These are phyloP conservation scores for Cladosporium austrohemisphaericum DNA, from an alignment of 2,329 filamentous ascomycete species.

Conservation along the genomic window DNA sequence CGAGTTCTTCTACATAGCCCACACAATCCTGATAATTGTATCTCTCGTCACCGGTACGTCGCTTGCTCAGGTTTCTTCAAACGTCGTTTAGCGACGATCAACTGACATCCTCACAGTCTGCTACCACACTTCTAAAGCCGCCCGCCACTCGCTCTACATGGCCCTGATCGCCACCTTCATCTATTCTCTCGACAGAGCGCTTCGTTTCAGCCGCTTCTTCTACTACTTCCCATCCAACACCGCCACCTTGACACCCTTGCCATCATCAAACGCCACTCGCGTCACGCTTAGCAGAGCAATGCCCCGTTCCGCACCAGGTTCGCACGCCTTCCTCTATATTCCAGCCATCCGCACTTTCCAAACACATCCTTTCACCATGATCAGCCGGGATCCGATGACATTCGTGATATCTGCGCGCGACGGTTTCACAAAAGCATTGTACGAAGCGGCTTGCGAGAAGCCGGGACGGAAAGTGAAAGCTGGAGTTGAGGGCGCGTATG, in stretches of 20 bases:
- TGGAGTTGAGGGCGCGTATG: constrained; percentile 30
- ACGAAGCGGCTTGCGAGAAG: constrained; percentile 19
- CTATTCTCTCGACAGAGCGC: constrained; percentile 21
- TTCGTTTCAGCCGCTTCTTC: constrained; percentile 20
- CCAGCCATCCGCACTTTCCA: constrained; percentile 20
- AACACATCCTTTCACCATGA: constrained; percentile 26
- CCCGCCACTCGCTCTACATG: constrained; percentile 22
- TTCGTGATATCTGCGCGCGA: constrained; percentile 23
- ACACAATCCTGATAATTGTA: constrained; percentile 20
- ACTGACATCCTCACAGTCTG: constrained; percentile 14
- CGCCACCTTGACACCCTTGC: constrained; percentile 21
- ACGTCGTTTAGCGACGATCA: neutral
- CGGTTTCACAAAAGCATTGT: constrained; percentile 23
- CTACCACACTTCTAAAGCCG: constrained; percentile 21
- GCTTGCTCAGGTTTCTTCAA: neutral
- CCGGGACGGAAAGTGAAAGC: constrained; percentile 18
- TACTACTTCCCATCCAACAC: constrained; percentile 20
- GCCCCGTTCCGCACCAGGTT: constrained; percentile 18
- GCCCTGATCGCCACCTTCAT: constrained; percentile 19
- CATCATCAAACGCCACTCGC: constrained; percentile 18
- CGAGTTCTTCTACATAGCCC: constrained; percentile 25
- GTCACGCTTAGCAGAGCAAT: constrained; percentile 21
- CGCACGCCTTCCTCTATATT: constrained; percentile 25
- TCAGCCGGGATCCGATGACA: constrained; percentile 16
- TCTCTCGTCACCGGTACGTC: constrained; percentile 22